These are phyloP conservation scores for Xerocomus potaroensis DNA, from an alignment of 768 basidiomycete species.

Conservation along the genomic window DNA sequence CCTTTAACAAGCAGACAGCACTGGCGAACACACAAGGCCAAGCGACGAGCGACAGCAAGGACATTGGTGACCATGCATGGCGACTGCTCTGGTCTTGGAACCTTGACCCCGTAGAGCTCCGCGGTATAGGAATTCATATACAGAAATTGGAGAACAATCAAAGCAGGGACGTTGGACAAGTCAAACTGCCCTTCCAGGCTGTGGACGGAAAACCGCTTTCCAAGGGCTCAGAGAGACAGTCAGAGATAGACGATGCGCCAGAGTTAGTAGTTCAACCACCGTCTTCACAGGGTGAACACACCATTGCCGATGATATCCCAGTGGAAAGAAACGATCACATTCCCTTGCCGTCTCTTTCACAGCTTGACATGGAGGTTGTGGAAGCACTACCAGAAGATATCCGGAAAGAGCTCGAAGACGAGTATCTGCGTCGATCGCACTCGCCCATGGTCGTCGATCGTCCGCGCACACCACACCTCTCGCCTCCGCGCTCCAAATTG, in stretches of 20 bases:
- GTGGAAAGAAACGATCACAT: conserved; percentile 11
- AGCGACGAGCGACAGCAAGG: conserved; percentile 66
- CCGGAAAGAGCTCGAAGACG: conserved; percentile 61
- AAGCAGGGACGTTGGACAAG: conserved; percentile 49
- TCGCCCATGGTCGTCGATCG: conserved; percentile 38
- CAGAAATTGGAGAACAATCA: conserved; percentile 71
- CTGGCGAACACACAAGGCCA: conserved; percentile 56
- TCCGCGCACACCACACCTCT: background rate
- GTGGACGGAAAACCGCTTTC: conserved; percentile 3
- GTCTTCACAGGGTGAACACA: conserved; percentile 29
- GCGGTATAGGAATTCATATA: conserved; percentile 89
- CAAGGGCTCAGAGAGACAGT: background rate
- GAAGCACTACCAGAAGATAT: conserved; percentile 68
- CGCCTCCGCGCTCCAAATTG: conserved; percentile 10
- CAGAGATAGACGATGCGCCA: conserved; percentile 6
- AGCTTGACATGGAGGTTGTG: conserved; percentile 68
- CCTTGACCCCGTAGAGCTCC: conserved; percentile 81
- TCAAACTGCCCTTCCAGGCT: conserved; percentile 53
- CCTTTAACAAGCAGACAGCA: conserved; percentile 69
- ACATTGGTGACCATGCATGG: conserved; percentile 78
- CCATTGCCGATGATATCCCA: conserved; percentile 1
- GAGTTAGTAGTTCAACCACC: conserved; percentile 30
- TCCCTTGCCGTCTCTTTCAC: conserved; percentile 66
- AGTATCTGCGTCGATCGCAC: conserved; percentile 58
- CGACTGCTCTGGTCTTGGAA: conserved; percentile 65